Base-by-base conservation (phyloP, 805 yeast genomes). In the Metschnikowia peoriensis region DNA sequence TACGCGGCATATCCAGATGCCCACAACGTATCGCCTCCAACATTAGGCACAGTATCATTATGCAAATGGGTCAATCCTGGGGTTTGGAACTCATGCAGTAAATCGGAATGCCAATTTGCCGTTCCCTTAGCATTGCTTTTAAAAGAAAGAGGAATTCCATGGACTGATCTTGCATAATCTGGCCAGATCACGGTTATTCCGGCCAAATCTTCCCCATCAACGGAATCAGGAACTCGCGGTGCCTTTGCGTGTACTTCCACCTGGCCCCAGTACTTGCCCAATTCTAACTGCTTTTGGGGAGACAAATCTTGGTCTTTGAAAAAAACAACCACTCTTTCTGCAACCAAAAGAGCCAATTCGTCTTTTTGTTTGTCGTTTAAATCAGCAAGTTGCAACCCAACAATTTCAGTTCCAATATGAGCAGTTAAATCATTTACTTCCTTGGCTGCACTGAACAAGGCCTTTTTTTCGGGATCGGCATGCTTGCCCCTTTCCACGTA, bases 1-100 rank as follows among this genome's bases (percentile, higher is more conserved):
- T 32, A 32, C 12, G 35, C 35, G 35, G 35, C 35, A 32, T 32
- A 32, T 32, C 35, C 35, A 32, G 35, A 32, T 4, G 35, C 35
- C 81, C 82, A 80, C 14, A 69, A 57, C n/a, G 84, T 80, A 61
- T 80, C 84, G 55, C 84, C 84, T 49, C 84, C 84, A 37, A 71
- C 72, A 2, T 61, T 60, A 11, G 83, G 81, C 28, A 77, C 70
- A 12, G 79, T 69, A 57, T 80, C 81, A 58, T 76, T 69, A 56
- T 80, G 80, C 55, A 82, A 68, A 55, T 75, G 77, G 2, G 86
- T 80, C 55, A 76, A 67, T 22, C 81, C 82, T 1, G 85, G 78
- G 2, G 85, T 84, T 47, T 78, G 79, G 38, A 69, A 67, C 67
- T 81, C 85, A 56, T 80, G 83, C 39, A 76, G 75, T 44, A 81